phyloP scores from a whole-genome alignment of 139 green algal species.

The Spirogloea muscicola region DNA sequence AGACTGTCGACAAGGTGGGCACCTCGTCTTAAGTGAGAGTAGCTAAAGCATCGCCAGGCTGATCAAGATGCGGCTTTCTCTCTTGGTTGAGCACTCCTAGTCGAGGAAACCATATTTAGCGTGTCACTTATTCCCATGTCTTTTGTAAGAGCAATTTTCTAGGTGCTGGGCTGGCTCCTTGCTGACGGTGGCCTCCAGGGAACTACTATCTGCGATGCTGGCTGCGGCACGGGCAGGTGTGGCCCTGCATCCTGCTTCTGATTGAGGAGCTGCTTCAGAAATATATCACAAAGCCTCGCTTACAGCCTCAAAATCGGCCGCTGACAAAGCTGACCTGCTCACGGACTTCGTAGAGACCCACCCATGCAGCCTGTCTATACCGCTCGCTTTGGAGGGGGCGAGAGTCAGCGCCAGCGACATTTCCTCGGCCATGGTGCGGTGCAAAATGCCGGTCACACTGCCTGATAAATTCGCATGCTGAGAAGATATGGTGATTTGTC shows the following conservation, averaged over 20 bases:
- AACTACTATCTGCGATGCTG: slow-evolving; percentile 73
- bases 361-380: slow-evolving; percentile 50
- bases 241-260: not conserved
- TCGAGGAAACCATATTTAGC: not conserved
- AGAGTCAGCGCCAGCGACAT: slow-evolving; percentile 86
- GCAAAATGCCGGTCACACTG: no score
- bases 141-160: not conserved
- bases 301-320: not conserved
- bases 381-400: slow-evolving; percentile 62
- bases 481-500: no score
- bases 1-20: slow-evolving; percentile 94
- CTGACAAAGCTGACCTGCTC: no score
- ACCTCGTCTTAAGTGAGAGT: not conserved
- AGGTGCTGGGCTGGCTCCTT: slow-evolving; percentile 72
- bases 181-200: slow-evolving; percentile 72
- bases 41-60: not conserved
- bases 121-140: not conserved
- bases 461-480: no score
- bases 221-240: slow-evolving; percentile 80
- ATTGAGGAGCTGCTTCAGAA: no score
- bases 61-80: not conserved
- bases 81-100: not conserved
- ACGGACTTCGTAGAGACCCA: no score
- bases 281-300: no score
- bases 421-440: slow-evolving; percentile 48